Percentiles rank a stretch among this genome's conserved stretches.
Conservation (phyloP, 2,329 filamentous ascomycete genomes). For the Fusarium staphyleae region DNA sequence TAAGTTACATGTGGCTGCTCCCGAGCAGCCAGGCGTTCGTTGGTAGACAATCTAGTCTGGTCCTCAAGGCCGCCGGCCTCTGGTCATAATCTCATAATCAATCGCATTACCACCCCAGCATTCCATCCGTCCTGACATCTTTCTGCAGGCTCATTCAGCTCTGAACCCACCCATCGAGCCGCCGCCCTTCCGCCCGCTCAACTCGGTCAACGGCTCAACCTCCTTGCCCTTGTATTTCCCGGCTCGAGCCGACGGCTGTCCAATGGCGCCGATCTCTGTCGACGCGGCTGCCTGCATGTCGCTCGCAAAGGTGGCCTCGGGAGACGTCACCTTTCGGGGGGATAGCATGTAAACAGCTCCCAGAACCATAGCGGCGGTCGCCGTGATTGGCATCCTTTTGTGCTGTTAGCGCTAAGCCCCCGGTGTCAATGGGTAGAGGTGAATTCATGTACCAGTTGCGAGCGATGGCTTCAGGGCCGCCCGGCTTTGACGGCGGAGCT, state of each 20-base stretch:
- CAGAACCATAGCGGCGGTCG: conserved; percentile 37
- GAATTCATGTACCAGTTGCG: conserved; percentile 43
- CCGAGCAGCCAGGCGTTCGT: neutral
- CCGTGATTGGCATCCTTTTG: conserved; percentile 43
- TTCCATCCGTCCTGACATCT: neutral
- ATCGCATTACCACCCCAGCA: no score
- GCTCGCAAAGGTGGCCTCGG: conserved; percentile 19
- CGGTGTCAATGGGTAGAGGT: neutral
- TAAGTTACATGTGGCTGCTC: conserved; percentile 7
- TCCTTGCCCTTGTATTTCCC: conserved; percentile 35
- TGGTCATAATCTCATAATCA: neutral
- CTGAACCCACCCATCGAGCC: conserved; percentile 42
- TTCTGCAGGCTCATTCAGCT: conserved; percentile 36
- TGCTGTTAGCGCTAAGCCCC: neutral
- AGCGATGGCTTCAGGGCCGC: conserved; percentile 41
- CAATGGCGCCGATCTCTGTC: conserved; percentile 20
- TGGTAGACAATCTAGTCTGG: conserved; percentile 30
- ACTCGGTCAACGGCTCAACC: conserved; percentile 37
- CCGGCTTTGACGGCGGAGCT: conserved; percentile 37
- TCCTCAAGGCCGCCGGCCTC: conserved; percentile 7
- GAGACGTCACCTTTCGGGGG: conserved; percentile 17
- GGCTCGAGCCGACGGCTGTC: conserved; percentile 9
- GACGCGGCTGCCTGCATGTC: conserved; percentile 23
- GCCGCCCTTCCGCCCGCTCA: conserved; percentile 44
- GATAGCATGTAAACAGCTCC: conserved; percentile 43